These are phyloP conservation scores for Drechslerella coelobrocha DNA, from an alignment of 2,329 filamentous ascomycete genomes.

Conservation along the genomic window DNA sequence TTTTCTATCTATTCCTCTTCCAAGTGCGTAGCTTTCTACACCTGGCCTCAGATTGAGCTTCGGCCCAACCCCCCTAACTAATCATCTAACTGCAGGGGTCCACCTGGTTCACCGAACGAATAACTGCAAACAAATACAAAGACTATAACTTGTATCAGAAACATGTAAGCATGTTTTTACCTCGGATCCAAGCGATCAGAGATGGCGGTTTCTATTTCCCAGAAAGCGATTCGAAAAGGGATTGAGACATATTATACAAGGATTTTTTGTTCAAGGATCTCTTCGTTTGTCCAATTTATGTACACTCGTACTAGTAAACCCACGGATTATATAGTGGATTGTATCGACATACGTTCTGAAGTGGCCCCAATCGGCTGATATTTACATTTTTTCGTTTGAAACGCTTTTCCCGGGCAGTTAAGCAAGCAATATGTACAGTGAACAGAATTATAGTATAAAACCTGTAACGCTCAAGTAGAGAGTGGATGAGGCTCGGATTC, in stretches of 20 bases:
- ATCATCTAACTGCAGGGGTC: constrained; percentile 63
- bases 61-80: not conserved
- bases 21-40: too few species aligned
- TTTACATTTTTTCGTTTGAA: not conserved
- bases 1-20: constrained; percentile 78
- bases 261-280: too few species aligned
- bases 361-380: constrained; percentile 2
- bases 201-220: constrained; percentile 48
- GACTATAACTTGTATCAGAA: constrained; percentile 86
- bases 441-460: not conserved
- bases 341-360: too few species aligned
- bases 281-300: not conserved
- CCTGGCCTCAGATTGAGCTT: not conserved
- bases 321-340: too few species aligned
- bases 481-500: constrained; percentile 48
- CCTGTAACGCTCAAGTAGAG: constrained; percentile 8
- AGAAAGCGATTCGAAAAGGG: constrained; percentile 15
- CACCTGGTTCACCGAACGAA: constrained; percentile 82
- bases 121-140: constrained; percentile 81
- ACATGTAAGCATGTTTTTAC: constrained; percentile 82
- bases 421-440: constrained; percentile 15
- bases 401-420: not conserved
- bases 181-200: constrained; percentile 59
- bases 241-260: not conserved
- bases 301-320: too few species aligned